Percentiles rank a stretch among this genome's conserved stretches.
Evolutionary conservation across 2,329 filamentous ascomycete genomes (phyloP).

Genomic region (Xylaria hypoxylon): DNA sequence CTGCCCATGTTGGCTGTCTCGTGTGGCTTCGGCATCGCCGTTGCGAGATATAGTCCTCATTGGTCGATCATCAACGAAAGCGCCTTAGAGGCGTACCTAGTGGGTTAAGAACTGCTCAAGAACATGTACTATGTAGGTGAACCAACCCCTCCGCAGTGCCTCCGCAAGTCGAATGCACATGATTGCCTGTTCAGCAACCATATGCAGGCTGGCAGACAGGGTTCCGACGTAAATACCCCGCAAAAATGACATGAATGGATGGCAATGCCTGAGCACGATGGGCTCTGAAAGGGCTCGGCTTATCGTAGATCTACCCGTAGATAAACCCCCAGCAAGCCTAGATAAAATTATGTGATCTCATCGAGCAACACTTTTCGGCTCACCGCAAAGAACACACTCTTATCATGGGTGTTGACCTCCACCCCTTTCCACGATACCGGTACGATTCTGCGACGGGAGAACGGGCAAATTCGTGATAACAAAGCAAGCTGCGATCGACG

Average conservation of each 20-base stretch:
- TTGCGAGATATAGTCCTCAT: conserved; percentile 18
- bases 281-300: conserved; percentile 33
- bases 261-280: background rate
- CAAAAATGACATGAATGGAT: conserved; percentile 30
- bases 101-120: background rate
- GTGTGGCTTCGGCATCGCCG: conserved; percentile 32
- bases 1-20: conserved; percentile 23
- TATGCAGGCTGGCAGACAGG: conserved; percentile 17
- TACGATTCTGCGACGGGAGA: background rate
- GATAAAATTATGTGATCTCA: conserved; percentile 48
- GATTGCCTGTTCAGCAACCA: conserved; percentile 27
- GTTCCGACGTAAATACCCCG: conserved; percentile 31
- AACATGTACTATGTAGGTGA: conserved; percentile 9
- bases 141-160: background rate
- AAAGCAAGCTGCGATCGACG: background rate
- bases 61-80: background rate
- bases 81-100: background rate
- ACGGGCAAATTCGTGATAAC: background rate
- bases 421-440: background rate
- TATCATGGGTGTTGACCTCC: conserved; percentile 15
- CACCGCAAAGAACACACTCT: conserved; percentile 1
- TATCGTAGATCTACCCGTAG: conserved; percentile 39
- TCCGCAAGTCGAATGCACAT: conserved; percentile 20
- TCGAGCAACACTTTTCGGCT: conserved; percentile 47
- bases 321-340: conserved; percentile 17